Percentiles rank a stretch among this genome's conserved stretches.
phyloP scores from a whole-genome alignment of 768 basidiomycete genomes.

The Collybiopsis confluens region DNA sequence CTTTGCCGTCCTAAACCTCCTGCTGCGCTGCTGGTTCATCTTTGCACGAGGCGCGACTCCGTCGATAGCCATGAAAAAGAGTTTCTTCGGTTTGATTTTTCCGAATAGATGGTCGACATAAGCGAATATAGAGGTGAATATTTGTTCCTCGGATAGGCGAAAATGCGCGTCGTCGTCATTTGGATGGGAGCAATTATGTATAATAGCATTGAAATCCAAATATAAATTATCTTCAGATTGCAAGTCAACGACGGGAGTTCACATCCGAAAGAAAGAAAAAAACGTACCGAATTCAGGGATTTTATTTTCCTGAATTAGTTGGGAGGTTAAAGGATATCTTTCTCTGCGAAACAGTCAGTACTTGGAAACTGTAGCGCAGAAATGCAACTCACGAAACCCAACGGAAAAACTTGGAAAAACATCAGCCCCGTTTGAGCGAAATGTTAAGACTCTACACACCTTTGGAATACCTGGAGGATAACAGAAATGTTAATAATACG shows the following conservation, averaged over 20 bases:
- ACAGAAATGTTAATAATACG: not conserved
- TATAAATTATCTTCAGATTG: constrained; percentile 82
- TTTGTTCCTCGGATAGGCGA: constrained; percentile 93
- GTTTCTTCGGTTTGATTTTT: constrained; percentile 95
- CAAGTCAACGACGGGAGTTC: too few species aligned
- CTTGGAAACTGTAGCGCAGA: not conserved
- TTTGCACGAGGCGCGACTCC: constrained; percentile 97
- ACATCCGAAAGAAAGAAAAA: constrained; percentile 13
- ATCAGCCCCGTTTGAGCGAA: constrained; percentile 11
- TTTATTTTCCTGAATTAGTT: constrained; percentile 96
- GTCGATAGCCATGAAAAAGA: constrained; percentile 99
- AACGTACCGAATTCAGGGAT: constrained; percentile 92
- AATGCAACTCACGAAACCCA: constrained; percentile 78
- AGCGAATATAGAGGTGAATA: constrained; percentile 93
- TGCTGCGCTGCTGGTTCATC: constrained; percentile 97
- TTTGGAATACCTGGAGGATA: constrained; percentile 53
- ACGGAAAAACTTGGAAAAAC: constrained; percentile 77
- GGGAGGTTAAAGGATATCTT: constrained; percentile 96
- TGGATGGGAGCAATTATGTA: constrained; percentile 93
- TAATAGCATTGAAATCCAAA: constrained; percentile 92
- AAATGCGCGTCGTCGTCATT: constrained; percentile 96
- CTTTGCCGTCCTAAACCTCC: constrained; percentile 91
- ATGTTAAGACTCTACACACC: constrained; percentile 33
- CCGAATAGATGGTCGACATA: constrained; percentile 97
- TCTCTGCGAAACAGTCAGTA: constrained; percentile 50